phyloP scores from a whole-genome alignment of 495 filamentous ascomycete genomes.

The Opeltia flavorubescens region DNA sequence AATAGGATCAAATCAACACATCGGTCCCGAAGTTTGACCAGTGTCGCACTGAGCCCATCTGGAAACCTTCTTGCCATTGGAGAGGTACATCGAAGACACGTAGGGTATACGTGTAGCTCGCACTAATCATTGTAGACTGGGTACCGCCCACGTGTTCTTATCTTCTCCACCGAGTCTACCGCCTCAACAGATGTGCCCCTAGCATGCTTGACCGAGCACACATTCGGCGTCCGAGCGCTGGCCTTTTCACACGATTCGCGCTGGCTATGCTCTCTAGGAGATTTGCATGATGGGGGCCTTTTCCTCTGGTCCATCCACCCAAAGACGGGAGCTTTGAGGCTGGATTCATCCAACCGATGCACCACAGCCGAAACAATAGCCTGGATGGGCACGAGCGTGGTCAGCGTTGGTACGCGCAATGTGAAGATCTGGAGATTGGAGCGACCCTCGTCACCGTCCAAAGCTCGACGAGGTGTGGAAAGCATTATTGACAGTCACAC shows the following conservation, averaged over 20 bases:
- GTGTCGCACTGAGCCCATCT: constrained; percentile 79
- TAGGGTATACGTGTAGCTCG: background rate
- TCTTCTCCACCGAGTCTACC: constrained; percentile 70
- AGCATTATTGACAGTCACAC: constrained; percentile 20
- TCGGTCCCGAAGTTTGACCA: constrained; percentile 90
- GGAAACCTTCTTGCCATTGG: constrained; percentile 82
- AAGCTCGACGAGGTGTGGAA: constrained; percentile 31
- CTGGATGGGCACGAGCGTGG: constrained; percentile 64
- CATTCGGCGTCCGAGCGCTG: constrained; percentile 73
- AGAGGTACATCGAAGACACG: constrained; percentile 40
- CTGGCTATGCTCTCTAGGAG: constrained; percentile 78
- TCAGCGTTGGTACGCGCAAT: constrained; percentile 75
- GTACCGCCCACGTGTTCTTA: constrained; percentile 78
- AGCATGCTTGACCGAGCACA: constrained; percentile 78
- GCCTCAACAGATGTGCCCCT: constrained; percentile 65
- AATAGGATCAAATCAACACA: constrained; percentile 24
- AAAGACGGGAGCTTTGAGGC: constrained; percentile 66
- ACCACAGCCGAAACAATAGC: constrained; percentile 67
- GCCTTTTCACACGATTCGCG: constrained; percentile 80
- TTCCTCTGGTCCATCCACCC: constrained; percentile 80
- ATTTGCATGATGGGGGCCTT: constrained; percentile 83
- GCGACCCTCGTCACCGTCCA: constrained; percentile 37
- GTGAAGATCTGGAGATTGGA: constrained; percentile 88
- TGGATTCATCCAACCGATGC: constrained; percentile 91
- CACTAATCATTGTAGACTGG: constrained; percentile 46